phyloP scores from a whole-genome alignment of 352 stramenopile genomes.

The Paralagenidium karlingii region DNA sequence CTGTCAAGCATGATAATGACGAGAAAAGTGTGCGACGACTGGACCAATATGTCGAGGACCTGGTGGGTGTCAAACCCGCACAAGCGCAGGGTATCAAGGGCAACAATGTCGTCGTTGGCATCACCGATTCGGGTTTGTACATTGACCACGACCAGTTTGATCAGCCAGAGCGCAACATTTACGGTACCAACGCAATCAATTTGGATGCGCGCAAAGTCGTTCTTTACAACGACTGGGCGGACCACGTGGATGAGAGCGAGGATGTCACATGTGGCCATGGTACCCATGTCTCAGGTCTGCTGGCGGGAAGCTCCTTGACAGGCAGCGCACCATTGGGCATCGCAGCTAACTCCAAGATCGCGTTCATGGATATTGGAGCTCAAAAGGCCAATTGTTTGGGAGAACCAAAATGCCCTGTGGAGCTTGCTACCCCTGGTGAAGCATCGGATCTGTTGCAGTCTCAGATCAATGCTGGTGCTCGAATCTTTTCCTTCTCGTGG shows the following conservation, averaged over 20 bases:
- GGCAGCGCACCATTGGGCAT: slow-evolving; percentile 45
- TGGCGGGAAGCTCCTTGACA: slow-evolving; percentile 65
- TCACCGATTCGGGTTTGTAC: slow-evolving; percentile 74
- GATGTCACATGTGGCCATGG: slow-evolving; percentile 71
- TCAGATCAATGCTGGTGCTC: slow-evolving; percentile 55
- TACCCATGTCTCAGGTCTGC: slow-evolving; percentile 76
- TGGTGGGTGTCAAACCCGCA: slow-evolving; percentile 52
- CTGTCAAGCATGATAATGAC: slow-evolving; percentile 5
- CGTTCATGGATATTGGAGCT: slow-evolving; percentile 85
- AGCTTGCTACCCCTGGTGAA: slow-evolving; percentile 44
- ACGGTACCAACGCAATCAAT: slow-evolving; percentile 13
- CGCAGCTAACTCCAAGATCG: slow-evolving; percentile 62
- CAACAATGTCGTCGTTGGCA: slow-evolving; percentile 60
- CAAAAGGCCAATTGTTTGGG: slow-evolving; percentile 35
- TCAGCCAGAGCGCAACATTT: slow-evolving; percentile 41
- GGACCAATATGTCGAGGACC: slow-evolving; percentile 37
- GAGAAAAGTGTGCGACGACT: slow-evolving; percentile 29
- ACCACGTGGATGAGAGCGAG: slow-evolving; percentile 47
- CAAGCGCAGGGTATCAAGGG: slow-evolving; percentile 47
- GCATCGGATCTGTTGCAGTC: slow-evolving; percentile 42
- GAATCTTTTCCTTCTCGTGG: slow-evolving; percentile 81
- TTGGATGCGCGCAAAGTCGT: slow-evolving; percentile 53
- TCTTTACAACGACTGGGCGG: slow-evolving; percentile 65
- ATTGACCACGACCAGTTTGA: slow-evolving; percentile 77
- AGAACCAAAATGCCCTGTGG: slow-evolving; percentile 28